Base-by-base conservation (phyloP, 306 rosid genomes). In the Vicia faba region DNA sequence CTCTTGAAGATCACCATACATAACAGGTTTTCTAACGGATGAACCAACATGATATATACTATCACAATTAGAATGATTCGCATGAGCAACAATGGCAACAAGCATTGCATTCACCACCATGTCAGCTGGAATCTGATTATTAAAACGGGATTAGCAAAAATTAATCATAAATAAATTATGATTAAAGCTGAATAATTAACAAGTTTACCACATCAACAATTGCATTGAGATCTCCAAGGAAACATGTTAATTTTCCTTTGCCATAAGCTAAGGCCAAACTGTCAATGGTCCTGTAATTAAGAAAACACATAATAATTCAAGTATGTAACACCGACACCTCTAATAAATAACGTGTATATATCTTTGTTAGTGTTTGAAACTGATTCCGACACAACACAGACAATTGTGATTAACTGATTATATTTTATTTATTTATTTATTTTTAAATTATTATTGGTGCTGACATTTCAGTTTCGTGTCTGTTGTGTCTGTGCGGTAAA, bases 91-190 rank as follows among this genome's bases (percentile, higher is more conserved):
- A 83, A 79, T 81, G 0, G 95, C 81, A 28, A 80, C 89, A 2
- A 89, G 65, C 4, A 88, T 93, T 20, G 98, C 76, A 69, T 89
- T 92, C 68, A 92, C 96, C 74, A 92, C 98, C 86, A 87, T 79
- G 41, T 92, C 98, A 1, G 96, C 98, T 10, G 98, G 98, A 25
- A 92, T 81, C 98, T 92, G 87, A 31, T 36, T 25, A 57, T 28
- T 23, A 13, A 12, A 33, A 1, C 8, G 36, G n/a, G 12, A 54
- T 23, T 0, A 76, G 11, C 5, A 55, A 45, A 14, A 25, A 54
- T 54, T 2, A 45, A 25, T 59, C 4, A 41, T 5, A 45, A 9
- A 31, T 8, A 45, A 53, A 59, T 18, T 39, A 56, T 19, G 50
- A 8, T 16, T 19, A 39, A 5, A 11, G 1, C 36, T 25, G 19